These are phyloP conservation scores for Beauveria scarabaeidicola DNA, from an alignment of 2,329 filamentous ascomycete species.

Conservation along the genomic window DNA sequence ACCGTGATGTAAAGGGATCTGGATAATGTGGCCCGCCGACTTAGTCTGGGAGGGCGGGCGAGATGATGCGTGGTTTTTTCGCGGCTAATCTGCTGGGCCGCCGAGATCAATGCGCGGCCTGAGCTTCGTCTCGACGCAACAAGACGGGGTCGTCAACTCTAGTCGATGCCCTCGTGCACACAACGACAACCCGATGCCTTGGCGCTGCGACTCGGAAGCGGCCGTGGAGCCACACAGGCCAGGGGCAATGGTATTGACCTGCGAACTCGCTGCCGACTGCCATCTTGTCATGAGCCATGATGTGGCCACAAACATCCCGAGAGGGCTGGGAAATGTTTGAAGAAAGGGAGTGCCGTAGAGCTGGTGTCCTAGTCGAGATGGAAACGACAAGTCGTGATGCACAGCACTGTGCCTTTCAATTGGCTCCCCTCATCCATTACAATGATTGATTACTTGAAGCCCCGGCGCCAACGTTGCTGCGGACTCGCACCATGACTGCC, in stretches of 20 bases:
- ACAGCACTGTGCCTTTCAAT: not conserved
- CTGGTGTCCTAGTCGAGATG: not conserved
- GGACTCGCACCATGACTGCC: not conserved
- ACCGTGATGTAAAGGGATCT: not conserved
- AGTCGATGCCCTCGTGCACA: not conserved
- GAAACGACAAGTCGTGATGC: not conserved
- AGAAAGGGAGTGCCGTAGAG: not conserved
- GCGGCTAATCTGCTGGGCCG: not conserved
- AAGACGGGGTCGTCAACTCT: not conserved
- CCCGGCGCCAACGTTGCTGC: no score
- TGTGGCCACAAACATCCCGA: not conserved
- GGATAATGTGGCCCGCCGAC: not conserved
- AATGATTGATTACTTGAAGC: no score
- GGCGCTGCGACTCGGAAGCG: not conserved
- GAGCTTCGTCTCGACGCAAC: not conserved
- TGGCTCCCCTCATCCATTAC: no score
- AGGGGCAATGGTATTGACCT: not conserved
- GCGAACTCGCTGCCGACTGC: not conserved
- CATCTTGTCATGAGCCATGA: not conserved
- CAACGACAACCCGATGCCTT: not conserved
- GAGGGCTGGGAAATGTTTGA: not conserved
- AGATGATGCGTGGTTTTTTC: not conserved
- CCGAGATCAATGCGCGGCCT: not conserved
- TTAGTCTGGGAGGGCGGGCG: not conserved
- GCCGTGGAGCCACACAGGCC: not conserved